Evolutionary conservation across 345 rosid genomes (phyloP).

Genomic region (Dipteronia dyeriana): DNA sequence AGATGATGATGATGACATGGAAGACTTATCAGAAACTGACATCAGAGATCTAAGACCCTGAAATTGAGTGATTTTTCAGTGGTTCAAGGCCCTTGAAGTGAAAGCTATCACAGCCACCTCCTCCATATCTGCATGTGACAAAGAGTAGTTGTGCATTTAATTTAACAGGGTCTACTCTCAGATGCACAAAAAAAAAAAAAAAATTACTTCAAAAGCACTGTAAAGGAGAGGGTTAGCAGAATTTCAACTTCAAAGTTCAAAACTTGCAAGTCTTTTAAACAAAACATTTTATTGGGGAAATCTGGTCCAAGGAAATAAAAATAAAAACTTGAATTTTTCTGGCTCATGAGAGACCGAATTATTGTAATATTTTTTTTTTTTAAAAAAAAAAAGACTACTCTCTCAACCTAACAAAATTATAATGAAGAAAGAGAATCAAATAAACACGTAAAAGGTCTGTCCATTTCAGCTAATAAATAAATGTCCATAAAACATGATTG

Average conservation of each 20-base stretch:
- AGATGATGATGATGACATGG: constrained; percentile 22
- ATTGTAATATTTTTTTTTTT: too few species aligned
- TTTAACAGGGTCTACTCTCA: constrained; percentile 10
- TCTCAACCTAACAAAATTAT: constrained; percentile 6
- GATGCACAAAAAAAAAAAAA: neutral
- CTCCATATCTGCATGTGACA: constrained; percentile 49
- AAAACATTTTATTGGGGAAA: constrained; percentile 7
- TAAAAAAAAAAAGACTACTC: neutral
- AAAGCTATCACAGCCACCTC: constrained; percentile 21
- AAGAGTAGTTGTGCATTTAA: constrained; percentile 34
- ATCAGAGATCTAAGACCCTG: constrained; percentile 26
- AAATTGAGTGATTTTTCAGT: neutral
- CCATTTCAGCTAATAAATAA: constrained; percentile 22
- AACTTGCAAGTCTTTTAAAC: constrained; percentile 14
- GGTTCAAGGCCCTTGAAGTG: constrained; percentile 20
- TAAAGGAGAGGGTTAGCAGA: neutral
- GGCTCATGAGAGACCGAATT: constrained; percentile 17
- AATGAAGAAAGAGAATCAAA: constrained; percentile 13
- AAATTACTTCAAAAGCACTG: constrained; percentile 1
- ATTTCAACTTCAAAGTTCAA: constrained; percentile 11
- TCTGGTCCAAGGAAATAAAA: constrained; percentile 19
- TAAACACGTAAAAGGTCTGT: constrained; percentile 25
- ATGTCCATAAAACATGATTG: neutral
- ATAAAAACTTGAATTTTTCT: constrained; percentile 2
- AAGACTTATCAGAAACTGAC: constrained; percentile 39